Percentiles rank a stretch among this genome's conserved stretches.
Evolutionary conservation across 495 filamentous ascomycete species (phyloP).

Genomic region (Cercophora samala): DNA sequence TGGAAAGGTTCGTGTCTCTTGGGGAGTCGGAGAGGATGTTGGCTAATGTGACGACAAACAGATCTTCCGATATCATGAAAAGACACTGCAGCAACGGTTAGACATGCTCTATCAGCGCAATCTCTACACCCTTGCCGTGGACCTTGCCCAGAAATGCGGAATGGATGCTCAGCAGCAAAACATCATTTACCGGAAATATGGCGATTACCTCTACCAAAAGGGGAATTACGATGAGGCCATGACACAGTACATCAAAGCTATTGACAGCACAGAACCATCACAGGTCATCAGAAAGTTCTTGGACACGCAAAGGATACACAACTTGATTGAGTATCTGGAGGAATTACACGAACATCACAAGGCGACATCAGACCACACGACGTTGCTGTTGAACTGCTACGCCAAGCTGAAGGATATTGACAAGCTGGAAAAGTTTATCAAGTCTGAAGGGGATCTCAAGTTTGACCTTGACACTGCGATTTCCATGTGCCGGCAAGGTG

Average conservation of each 20-base stretch:
- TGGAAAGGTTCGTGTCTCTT: slow-evolving; percentile 61
- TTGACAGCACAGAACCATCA: slow-evolving; percentile 91
- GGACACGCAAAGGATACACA: slow-evolving; percentile 94
- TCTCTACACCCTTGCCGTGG: slow-evolving; percentile 86
- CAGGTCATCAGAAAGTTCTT: slow-evolving; percentile 95
- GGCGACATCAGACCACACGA: slow-evolving; percentile 95
- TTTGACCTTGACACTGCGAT: slow-evolving; percentile 98
- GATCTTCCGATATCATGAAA: slow-evolving; percentile 81
- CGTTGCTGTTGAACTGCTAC: slow-evolving; percentile 91
- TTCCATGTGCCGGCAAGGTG: slow-evolving; percentile 93
- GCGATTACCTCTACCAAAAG: slow-evolving; percentile 93
- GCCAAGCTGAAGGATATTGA: slow-evolving; percentile 94
- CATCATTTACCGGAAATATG: slow-evolving; percentile 88
- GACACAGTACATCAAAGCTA: slow-evolving; percentile 95
- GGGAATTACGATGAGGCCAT: slow-evolving; percentile 94
- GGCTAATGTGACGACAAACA: not conserved
- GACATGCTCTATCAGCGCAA: slow-evolving; percentile 94
- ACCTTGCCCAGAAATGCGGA: slow-evolving; percentile 84
- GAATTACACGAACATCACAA: slow-evolving; percentile 92
- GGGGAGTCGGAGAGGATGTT: not conserved
- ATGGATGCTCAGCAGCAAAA: slow-evolving; percentile 77
- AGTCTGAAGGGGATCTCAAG: slow-evolving; percentile 87
- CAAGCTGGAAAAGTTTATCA: slow-evolving; percentile 95
- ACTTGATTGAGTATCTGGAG: slow-evolving; percentile 95
- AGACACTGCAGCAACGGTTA: slow-evolving; percentile 81